phyloP scores from a whole-genome alignment of 2,329 filamentous ascomycete species.

The Pseudocercospora pini-densiflorae region DNA sequence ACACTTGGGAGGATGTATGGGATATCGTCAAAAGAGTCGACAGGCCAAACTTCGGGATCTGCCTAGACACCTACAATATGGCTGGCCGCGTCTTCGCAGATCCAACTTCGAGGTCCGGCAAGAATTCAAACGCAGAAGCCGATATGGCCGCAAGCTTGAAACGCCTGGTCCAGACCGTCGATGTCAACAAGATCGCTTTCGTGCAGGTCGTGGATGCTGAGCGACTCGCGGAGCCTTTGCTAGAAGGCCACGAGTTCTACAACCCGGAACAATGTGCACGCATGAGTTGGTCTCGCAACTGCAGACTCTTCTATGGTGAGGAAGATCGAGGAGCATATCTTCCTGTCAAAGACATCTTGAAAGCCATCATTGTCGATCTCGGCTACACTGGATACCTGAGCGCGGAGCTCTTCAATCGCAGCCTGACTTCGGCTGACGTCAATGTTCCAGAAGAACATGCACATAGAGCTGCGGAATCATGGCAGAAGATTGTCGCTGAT shows the following conservation, averaged over 20 bases:
- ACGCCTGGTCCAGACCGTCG: constrained; percentile 59
- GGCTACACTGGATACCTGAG: constrained; percentile 73
- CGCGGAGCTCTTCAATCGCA: constrained; percentile 70
- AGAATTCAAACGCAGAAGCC: constrained; percentile 59
- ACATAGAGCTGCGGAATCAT: constrained; percentile 54
- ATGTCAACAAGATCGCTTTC: constrained; percentile 71
- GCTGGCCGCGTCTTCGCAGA: constrained; percentile 73
- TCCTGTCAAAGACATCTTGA: constrained; percentile 65
- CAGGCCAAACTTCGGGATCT: constrained; percentile 74
- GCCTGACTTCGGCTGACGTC: constrained; percentile 59
- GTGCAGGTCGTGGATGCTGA: constrained; percentile 79
- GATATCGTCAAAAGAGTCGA: constrained; percentile 68
- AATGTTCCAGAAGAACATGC: constrained; percentile 62
- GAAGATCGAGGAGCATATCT: constrained; percentile 67
- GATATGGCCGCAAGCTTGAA: constrained; percentile 60
- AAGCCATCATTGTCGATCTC: constrained; percentile 65
- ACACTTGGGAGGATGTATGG: constrained; percentile 76
- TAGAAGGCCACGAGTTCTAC: constrained; percentile 63
- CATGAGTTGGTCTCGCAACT: constrained; percentile 82
- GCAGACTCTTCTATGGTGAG: constrained; percentile 70
- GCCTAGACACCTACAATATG: constrained; percentile 80
- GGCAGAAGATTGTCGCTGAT: constrained; percentile 54
- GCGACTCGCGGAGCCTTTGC: constrained; percentile 61
- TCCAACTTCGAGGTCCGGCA: constrained; percentile 59
- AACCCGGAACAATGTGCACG: constrained; percentile 61